A percentile compares a stretch with the other conserved stretches of the same genome.
These are phyloP conservation scores for Exobasidium cylindrosporum DNA, from an alignment of 1,284 basidiomycete species.

Conservation along the genomic window DNA sequence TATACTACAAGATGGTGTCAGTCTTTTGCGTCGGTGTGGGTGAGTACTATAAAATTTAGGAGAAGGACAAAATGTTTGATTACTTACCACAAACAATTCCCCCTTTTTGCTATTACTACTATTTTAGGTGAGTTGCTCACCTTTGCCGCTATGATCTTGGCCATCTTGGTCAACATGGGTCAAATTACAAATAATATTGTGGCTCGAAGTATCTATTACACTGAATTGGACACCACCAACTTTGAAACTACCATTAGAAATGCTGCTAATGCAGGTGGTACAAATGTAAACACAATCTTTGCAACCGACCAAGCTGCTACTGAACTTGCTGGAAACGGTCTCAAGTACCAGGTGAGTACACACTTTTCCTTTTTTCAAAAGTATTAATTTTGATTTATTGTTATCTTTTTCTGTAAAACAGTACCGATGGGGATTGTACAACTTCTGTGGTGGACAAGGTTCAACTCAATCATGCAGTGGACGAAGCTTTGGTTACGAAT, in stretches of 20 bases:
- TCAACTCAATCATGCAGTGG: conserved; percentile 17
- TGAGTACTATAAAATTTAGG: conserved; percentile 17
- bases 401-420: conserved; percentile 7
- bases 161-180: conserved; percentile 39
- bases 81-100: not conserved
- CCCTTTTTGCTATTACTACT: conserved; percentile 11
- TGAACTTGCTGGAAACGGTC: conserved; percentile 25
- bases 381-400: conserved; percentile 4
- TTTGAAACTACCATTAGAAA: conserved; percentile 25
- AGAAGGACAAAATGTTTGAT: not conserved
- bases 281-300: conserved; percentile 24
- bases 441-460: conserved; percentile 36
- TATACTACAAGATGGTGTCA: conserved; percentile 27
- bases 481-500: conserved; percentile 34
- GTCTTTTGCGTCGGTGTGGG: conserved; percentile 37
- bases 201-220: conserved; percentile 45
- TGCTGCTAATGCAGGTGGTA: conserved; percentile 3
- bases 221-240: conserved; percentile 25
- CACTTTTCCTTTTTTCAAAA: not conserved
- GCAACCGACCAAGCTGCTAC: conserved; percentile 26
- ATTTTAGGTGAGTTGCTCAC: conserved; percentile 47
- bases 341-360: conserved; percentile 18
- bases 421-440: conserved; percentile 31
- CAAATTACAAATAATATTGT: conserved; percentile 52
- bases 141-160: conserved; percentile 45